Conservation (phyloP, 495 filamentous ascomycete genomes). For the Penicillium pulvis region DNA sequence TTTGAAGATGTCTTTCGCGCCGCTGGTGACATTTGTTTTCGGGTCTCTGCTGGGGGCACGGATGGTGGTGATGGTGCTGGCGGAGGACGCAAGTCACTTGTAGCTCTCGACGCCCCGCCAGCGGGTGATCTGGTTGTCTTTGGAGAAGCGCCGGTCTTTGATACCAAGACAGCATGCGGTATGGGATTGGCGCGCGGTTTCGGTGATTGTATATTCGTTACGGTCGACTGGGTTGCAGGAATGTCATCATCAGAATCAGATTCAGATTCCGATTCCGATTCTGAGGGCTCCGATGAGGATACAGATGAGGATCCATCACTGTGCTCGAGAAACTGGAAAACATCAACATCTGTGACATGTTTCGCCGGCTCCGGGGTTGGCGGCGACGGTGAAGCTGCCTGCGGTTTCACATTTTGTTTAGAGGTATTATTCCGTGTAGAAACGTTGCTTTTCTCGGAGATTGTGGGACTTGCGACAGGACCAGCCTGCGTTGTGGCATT, state of each 20-base stretch:
- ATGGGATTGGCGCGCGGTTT: slow-evolving; percentile 23
- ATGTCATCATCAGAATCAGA: slow-evolving; percentile 20
- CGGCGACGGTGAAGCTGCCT: slow-evolving; percentile 13
- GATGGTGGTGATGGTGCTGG: slow-evolving; percentile 28
- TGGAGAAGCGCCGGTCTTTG: slow-evolving; percentile 9
- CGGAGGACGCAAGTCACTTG: slow-evolving; percentile 24
- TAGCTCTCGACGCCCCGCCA: slow-evolving; percentile 10
- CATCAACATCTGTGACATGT: slow-evolving; percentile 43
- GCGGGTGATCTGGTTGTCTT: slow-evolving; percentile 11
- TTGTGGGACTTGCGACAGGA: slow-evolving; percentile 26
- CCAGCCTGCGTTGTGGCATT: slow-evolving; percentile 26
- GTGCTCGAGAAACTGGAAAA: slow-evolving; percentile 47
- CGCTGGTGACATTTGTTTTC: slow-evolving; percentile 21
- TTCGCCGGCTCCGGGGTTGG: slow-evolving; percentile 24
- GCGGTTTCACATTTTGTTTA: slow-evolving; percentile 20
- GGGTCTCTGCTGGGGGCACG: slow-evolving; percentile 20
- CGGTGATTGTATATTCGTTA: slow-evolving; percentile 27
- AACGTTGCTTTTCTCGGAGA: slow-evolving; percentile 10
- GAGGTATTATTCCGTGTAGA: slow-evolving; percentile 19
- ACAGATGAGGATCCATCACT: slow-evolving; percentile 26
- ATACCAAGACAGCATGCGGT: slow-evolving; percentile 20
- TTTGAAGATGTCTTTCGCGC: slow-evolving; percentile 25
- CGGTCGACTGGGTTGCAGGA: slow-evolving; percentile 10
- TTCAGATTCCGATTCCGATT: slow-evolving; percentile 20
- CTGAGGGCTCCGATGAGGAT: slow-evolving; percentile 25